A percentile compares a stretch with the other conserved stretches of the same genome.
These are phyloP conservation scores for Diaporthe sp. DNA, from an alignment of 2,329 filamentous ascomycete genomes.

Conservation along the genomic window DNA sequence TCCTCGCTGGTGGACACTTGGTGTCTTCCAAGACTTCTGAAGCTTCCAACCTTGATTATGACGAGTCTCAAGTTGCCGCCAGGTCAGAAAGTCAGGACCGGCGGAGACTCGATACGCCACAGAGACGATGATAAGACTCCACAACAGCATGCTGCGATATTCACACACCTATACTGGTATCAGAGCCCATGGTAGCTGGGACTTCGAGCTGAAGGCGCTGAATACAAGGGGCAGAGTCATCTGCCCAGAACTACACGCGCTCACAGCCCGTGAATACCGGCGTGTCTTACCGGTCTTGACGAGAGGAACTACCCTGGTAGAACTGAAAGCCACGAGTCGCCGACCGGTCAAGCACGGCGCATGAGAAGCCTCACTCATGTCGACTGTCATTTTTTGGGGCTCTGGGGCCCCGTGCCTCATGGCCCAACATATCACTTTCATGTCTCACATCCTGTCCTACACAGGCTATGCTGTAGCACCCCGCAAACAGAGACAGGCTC, in stretches of 20 bases:
- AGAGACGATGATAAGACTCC: too few species aligned
- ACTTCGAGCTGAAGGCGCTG: slow-evolving; percentile 7
- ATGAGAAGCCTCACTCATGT: neutral
- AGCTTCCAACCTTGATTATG: neutral
- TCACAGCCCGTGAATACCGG: neutral
- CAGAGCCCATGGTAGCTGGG: neutral
- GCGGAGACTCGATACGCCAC: too few species aligned
- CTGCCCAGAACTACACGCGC: neutral
- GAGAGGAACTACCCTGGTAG: neutral
- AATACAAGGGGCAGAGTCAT: neutral
- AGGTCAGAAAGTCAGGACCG: neutral
- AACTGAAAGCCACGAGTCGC: slow-evolving; percentile 6
- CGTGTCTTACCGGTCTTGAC: slow-evolving; percentile 2
- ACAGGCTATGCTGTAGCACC: slow-evolving; percentile 33
- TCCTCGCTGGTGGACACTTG: neutral
- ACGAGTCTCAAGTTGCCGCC: neutral
- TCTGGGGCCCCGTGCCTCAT: neutral
- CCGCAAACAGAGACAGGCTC: slow-evolving; percentile 29
- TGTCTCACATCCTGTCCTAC: slow-evolving; percentile 40
- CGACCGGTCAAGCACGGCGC: slow-evolving; percentile 14
- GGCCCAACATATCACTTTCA: slow-evolving; percentile 1
- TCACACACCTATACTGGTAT: neutral
- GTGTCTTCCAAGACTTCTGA: neutral
- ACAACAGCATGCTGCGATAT: neutral
- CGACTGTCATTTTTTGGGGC: neutral